Evolutionary conservation across 2,329 filamentous ascomycete species (phyloP), one percentile per base, ranked within the genome.

Genomic region (Colletotrichum sublineola): DNA sequence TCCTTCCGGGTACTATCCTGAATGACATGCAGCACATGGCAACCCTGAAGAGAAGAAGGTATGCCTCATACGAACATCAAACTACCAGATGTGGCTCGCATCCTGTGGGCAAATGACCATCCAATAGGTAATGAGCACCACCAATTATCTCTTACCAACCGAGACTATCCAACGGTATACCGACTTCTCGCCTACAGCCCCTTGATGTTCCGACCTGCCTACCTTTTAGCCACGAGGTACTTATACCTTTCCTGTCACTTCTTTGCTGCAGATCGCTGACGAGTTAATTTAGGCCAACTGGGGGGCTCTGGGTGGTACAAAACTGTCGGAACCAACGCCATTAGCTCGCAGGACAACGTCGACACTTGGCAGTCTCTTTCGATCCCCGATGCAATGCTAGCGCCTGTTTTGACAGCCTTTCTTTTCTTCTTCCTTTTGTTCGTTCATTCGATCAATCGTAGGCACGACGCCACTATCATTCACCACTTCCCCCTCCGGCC

Each of bases 81-180:
- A 67, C 63, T 56, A 56, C 63, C 56, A 48, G 40, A 62, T 50
- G 46, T 42, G 65, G 61, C 38, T 56, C 11, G 60, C 50, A 29
- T 6, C 29, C 36, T 36, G 46, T 44, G 8, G 50, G 38, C 14
- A 62, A 15, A 44, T 8, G 2, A 31, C 48, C 33, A 12, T 24
- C 50, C 29, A 2, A 5, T 31, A 50, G 50, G 24, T 24, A 24
- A 24, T 8, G 33, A 57, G 7, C 15, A 44, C 52, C 67, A 50
- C 57, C 68, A 71, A 71, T 67, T 48, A 70, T 24, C n/a, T 40
- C 55, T 56, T 67, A 57, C 20, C 63, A 24, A 67, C 50, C 67
- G 68, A 52, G 63, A n/a, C 33, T 48, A 14, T 67, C 48, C 46
- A 31, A 36, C 67, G 53, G 38, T 55, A 61, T 36, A 31, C n/a